Evolutionary conservation across 768 basidiomycete species (phyloP).

Genomic region (Naematelia encephala): DNA sequence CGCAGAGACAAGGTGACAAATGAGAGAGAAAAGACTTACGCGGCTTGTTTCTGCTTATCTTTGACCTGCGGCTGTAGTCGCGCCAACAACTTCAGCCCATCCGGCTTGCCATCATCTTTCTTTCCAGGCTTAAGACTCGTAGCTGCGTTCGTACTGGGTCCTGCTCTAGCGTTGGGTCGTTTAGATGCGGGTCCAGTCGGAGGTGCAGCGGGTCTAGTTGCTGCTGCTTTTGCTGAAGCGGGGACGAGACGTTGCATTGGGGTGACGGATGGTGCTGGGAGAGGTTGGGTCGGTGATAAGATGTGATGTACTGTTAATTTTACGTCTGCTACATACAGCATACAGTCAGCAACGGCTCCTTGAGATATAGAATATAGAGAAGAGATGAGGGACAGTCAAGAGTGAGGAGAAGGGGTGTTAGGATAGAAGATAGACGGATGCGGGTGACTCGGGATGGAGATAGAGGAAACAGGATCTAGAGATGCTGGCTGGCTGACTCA

Average conservation of each 20-base stretch:
- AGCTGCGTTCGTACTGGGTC: background rate
- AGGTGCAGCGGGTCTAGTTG: background rate
- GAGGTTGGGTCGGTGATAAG: conserved; percentile 25
- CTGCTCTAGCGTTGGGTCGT: conserved; percentile 3
- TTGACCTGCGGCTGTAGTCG: conserved; percentile 27
- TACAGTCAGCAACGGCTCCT: too few species aligned
- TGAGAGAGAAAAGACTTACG: conserved; percentile 25
- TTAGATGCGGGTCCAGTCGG: conserved; percentile 2
- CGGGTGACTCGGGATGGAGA: background rate
- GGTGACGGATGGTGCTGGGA: conserved; percentile 11
- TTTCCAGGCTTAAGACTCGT: conserved; percentile 1
- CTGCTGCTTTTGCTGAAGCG: conserved; percentile 4
- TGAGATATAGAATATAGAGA: background rate
- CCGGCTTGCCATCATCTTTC: conserved; percentile 16
- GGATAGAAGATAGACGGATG: background rate
- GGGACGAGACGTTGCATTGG: conserved; percentile 9
- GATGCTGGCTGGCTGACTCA: conserved; percentile 14
- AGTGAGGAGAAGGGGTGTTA: background rate
- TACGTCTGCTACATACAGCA: conserved; percentile 15
- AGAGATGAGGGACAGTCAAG: background rate
- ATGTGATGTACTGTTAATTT: conserved; percentile 33
- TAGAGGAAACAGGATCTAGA: background rate
- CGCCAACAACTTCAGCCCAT: conserved; percentile 30
- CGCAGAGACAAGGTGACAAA: background rate
- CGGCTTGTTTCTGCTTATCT: conserved; percentile 22